Evolutionary conservation across 345 rosid genomes (phyloP), one percentile per base, ranked within the genome.

Genomic region (Lagerstroemia speciosa): DNA sequence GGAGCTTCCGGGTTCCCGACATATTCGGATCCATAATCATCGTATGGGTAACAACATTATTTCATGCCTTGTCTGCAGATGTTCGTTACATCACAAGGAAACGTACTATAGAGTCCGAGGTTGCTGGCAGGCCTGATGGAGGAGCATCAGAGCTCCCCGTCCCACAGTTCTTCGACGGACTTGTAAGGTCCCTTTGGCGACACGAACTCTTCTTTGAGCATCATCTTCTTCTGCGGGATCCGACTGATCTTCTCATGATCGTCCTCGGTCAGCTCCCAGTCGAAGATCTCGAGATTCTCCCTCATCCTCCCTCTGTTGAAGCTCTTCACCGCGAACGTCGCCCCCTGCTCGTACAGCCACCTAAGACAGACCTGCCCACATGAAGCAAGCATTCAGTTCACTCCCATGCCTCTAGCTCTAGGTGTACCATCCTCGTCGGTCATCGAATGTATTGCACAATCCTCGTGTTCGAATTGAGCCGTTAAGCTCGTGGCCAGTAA

Each of bases 291-390:
- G n/a, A 71, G 68, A 38, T 71, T 75, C 71, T 75, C 71, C 46
- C 63, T 11, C 74, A 75, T 61, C 64, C 71, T 75, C 30, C 61
- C 70, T 46, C 66, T 37, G n/a, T 71, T 62, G 67, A 75, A 75
- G 72, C 78, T 75, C 65, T 71, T 75, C 57, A 37, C 74, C 22
- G 66, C 40, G 38, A 71, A 12, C 41, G 50, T 74, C 27, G 33
- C 73, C 9, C 73, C 73, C 66, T 74, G 70, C 37, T 69, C 55
- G 55, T 75, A 67, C 48, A 40, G 45, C 78, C 74, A 75, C 64
- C 72, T 67, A 33, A 74, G 58, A 41, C 68, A 68, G 16, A 73
- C 67, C 71, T 73, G 68, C 71, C 48, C 19, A 32, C 8, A 50
- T 36, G 1, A 3, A 15, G 27, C 22, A 17, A 30, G 36, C 33